Percentiles rank a stretch among this genome's conserved stretches.
These are phyloP conservation scores for Magnusiomyces clavatus DNA, from an alignment of 1,139 yeast genomes.

Conservation along the genomic window DNA sequence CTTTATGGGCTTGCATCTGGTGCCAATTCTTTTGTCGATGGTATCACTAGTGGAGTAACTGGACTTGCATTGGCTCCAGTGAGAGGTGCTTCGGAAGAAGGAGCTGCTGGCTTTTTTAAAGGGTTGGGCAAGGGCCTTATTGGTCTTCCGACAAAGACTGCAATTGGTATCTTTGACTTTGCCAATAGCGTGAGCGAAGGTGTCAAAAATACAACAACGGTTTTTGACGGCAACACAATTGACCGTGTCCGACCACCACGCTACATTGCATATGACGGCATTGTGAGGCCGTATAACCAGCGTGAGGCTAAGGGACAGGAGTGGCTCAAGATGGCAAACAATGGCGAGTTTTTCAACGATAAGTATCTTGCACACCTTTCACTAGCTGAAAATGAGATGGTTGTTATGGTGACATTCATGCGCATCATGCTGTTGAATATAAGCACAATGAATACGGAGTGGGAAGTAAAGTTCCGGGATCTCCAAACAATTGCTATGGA, in stretches of 20 bases:
- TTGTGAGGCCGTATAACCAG: conserved; percentile 66
- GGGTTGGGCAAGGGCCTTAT: conserved; percentile 93
- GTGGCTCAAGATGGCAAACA: conserved; percentile 79
- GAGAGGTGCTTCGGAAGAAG: conserved; percentile 78
- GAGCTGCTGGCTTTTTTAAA: conserved; percentile 84
- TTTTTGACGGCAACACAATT: conserved; percentile 72
- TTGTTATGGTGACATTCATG: conserved; percentile 66
- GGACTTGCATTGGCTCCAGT: conserved; percentile 90
- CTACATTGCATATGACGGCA: conserved; percentile 57
- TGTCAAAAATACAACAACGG: conserved; percentile 85
- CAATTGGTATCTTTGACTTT: conserved; percentile 87
- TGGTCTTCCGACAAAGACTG: conserved; percentile 94
- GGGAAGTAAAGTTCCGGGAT: conserved; percentile 59
- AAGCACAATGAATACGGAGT: conserved; percentile 50
- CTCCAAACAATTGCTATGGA: conserved; percentile 67
- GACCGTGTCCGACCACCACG: conserved; percentile 81
- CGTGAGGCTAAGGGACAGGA: conserved; percentile 91
- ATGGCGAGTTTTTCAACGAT: conserved; percentile 68
- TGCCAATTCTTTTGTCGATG: conserved; percentile 82
- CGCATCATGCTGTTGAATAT: conserved; percentile 64
- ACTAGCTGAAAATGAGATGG: conserved; percentile 71
- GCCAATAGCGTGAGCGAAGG: conserved; percentile 94
- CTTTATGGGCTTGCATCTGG: conserved; percentile 82
- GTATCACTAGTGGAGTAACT: conserved; percentile 77
- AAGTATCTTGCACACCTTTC: conserved; percentile 78